Evolutionary conservation across 257 asterid genomes (phyloP), one percentile per base, ranked within the genome.

Genomic region (Primulina huaijiensis): DNA sequence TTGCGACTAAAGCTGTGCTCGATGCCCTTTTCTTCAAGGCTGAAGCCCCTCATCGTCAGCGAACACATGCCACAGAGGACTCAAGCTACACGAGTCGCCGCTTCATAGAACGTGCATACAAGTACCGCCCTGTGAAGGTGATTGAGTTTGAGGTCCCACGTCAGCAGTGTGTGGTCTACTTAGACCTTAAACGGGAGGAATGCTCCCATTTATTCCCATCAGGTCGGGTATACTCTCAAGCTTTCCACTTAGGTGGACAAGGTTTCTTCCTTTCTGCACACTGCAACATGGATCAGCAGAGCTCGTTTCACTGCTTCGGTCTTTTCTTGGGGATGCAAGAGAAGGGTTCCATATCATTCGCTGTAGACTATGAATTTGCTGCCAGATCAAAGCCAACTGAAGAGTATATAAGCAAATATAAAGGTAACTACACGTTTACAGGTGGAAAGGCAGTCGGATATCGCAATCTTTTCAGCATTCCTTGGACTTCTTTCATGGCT

Each of bases 381-480:
- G 95, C 97, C 11, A 78, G 97, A 71, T 82, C 92, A 43, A 91
- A 91, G 65, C 96, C 92, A 38, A 75, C 86, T 1, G 96, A 91
- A 74, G 97, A 91, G 62, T 89, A 77, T 37, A 62, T 83, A 7
- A 87, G 90, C 86, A 91, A 91, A 72, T 89, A 91, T 75, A 91
- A 87, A 67, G 97, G 97, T 34, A 89, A 86, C 77, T 91, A 89
- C 78, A 88, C 90, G 6, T 91, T 91, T 67, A 91, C 95, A 0
- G 97, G 95, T 10, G 97, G 97, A 27, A 91, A 89, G 76, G 97
- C 97, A 1, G 97, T 91, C 8, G 97, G 97, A 14, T 91, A 89
- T 60, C 87, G 97, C 5, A 89, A 89, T 77, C 70, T 91, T 30
- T 91, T 91, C 64, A 87, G 89, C 74, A 80, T 89, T 60, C 86